Evolutionary conservation across 805 yeast species (phyloP).

Genomic region (Starmerella kuoi): DNA sequence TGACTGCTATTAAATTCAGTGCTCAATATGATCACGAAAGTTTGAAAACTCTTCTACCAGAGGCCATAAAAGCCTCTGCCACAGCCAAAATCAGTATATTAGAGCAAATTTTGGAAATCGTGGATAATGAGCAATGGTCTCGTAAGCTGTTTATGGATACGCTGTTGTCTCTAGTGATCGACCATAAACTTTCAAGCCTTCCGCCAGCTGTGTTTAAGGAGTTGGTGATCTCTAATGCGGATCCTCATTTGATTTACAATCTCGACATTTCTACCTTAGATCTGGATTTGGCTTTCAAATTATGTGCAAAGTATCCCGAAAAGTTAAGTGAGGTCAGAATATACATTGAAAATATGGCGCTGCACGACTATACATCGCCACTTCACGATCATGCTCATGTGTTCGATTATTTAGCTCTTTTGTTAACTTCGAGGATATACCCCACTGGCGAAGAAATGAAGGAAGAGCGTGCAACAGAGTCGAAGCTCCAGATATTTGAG

Average conservation of each 20-base stretch:
- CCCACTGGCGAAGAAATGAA: slow-evolving; percentile 47
- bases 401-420: slow-evolving; percentile 55
- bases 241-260: slow-evolving; percentile 55
- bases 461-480: slow-evolving; percentile 24
- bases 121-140: slow-evolving; percentile 25
- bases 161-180: slow-evolving; percentile 41
- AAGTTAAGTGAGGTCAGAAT: slow-evolving; percentile 48
- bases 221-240: slow-evolving; percentile 44
- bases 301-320: slow-evolving; percentile 40
- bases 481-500: slow-evolving; percentile 43
- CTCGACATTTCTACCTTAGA: slow-evolving; percentile 60
- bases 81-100: slow-evolving; percentile 28
- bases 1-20: slow-evolving; percentile 39
- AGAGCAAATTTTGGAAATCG: slow-evolving; percentile 32
- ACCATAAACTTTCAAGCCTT: slow-evolving; percentile 36
- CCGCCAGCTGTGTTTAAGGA: slow-evolving; percentile 55
- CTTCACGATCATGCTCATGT: slow-evolving; percentile 14
- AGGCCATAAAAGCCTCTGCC: slow-evolving; percentile 28
- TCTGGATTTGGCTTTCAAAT: slow-evolving; percentile 56
- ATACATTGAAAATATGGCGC: slow-evolving; percentile 58
- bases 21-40: slow-evolving; percentile 29
- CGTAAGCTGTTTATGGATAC: slow-evolving; percentile 38
- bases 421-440: slow-evolving; percentile 65
- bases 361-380: slow-evolving; percentile 48
- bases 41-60: slow-evolving; percentile 29